Evolutionary conservation across 2,329 filamentous ascomycete genomes (phyloP).

Genomic region (Curvularia sp.): DNA sequence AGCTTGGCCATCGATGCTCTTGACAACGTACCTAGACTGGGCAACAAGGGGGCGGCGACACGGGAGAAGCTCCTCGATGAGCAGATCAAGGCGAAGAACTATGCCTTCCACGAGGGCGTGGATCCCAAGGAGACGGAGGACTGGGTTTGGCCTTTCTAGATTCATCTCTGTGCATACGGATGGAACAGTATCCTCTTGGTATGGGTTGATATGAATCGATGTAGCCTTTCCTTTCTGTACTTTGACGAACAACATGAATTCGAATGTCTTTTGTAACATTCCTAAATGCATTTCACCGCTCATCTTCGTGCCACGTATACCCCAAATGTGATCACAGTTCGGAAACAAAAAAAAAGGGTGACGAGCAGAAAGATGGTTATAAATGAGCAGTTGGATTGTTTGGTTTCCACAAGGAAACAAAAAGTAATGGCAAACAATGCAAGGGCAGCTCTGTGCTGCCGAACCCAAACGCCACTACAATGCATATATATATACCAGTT

Average conservation of each 20-base stretch:
- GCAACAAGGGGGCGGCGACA: conserved; percentile 68
- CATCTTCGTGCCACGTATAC: background rate
- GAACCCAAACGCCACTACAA: conserved; percentile 8
- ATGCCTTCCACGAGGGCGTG: conserved; percentile 72
- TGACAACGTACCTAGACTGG: conserved; percentile 67
- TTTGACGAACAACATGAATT: background rate
- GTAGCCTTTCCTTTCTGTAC: background rate
- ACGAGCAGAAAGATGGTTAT: background rate
- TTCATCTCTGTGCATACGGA: background rate
- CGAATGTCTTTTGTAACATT: background rate
- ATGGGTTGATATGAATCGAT: background rate
- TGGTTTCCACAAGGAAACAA: background rate
- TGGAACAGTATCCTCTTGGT: background rate
- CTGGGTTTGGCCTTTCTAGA: conserved; percentile 69
- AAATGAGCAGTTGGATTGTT: background rate
- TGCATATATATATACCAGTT: conserved; percentile 1
- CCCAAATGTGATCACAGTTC: background rate
- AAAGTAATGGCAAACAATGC: background rate
- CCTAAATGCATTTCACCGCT: background rate
- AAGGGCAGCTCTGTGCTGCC: background rate
- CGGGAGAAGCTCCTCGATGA: conserved; percentile 70
- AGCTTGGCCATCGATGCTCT: conserved; percentile 79
- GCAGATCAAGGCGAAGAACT: conserved; percentile 69
- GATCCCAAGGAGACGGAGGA: conserved; percentile 71
- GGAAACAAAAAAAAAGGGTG: background rate